Base-by-base conservation (phyloP, 495 filamentous ascomycete species). In the Daldinia bambusicola region DNA sequence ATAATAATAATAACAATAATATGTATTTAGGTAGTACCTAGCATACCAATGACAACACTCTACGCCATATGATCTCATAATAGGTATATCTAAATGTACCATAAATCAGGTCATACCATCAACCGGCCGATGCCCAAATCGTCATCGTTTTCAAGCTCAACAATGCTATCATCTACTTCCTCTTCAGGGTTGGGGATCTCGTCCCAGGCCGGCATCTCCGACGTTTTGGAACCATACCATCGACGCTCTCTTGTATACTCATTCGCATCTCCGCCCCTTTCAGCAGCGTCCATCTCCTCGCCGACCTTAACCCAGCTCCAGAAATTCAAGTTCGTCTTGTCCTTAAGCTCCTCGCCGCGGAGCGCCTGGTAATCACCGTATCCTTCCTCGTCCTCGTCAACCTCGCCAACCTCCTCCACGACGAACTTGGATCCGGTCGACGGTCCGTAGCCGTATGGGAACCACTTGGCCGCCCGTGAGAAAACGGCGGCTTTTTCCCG, bases 371-470 rank as follows among this genome's bases (percentile, higher is more conserved):
- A 83, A 13, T 82, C 80, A 5, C 81, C 80, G 66, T 81, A 81
- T 26, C 80, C 72, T 40, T 70, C 67, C 10, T 70, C 68, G 53
- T 83, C 81, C 22, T 82, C 81, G 34, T 75, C 71, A 12, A 77
- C 66, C 34, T 80, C 79, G 0, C 78, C 80, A 20, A 80, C 72
- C 60, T 83, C 81, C 61, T 83, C 79, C 55, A 83, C 78, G 1
- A 80, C 78, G 31, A 82, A 78, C 32, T 32, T 71, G 0, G 67
- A 71, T 6, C 76, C 79, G 1, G 66, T 78, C n/a, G 78, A 76
- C 5, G 79, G 78, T 0, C 81, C 80, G 68, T 72, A 83, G 10
- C 81, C 81, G 55, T 80, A 81, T 2, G 80, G 79, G 58, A 83
- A 83, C 66, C 75, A 82, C 55, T 83, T 83, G n/a, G 71, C 45